Evolutionary conservation across 768 basidiomycete genomes (phyloP), one percentile per base, ranked within the genome.

Genomic region (Termitomyces sp.): DNA sequence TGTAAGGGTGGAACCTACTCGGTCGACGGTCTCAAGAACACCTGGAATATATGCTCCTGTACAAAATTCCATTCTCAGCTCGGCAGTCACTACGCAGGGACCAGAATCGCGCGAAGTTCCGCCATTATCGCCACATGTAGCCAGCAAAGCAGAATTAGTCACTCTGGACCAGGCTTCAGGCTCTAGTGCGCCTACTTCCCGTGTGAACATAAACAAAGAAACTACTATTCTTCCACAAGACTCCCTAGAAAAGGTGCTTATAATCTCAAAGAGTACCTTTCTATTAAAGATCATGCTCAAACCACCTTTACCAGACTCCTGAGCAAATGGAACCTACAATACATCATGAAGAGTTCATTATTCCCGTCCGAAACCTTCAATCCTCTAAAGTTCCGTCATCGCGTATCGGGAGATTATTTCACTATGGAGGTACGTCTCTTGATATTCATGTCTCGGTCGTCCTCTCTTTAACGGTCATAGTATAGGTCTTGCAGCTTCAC

Each of bases 321-420:
- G 47, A 43, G 12, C 14, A 55, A 51, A 33, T 4, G 18, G 47
- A 22, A 34, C 14, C 30, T 20, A 42, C 10, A 4, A 43, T 34
- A 40, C 44, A 24, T 7, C 26, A 47, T 2, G 58, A 43, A 30
- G 48, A 58, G 43, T 60, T 59, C 57, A 61, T 54, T 32, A 61
- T 56, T 7, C 64, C 71, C 6, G 57, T 65, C 3, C 81, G 84
- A 13, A 79, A 79, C 20, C 72, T 92, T 2, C 85, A 86, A 66
- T 85, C 93, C 0, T 96, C 95, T 5, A 91, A 83, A 69, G 94
- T 98, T 0, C 96, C 96, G 16, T 91, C 93, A 0, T 96, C 95
- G 0, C 82, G 88, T 12, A 78, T 98, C 9, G 95, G 93, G 4
- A 82, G 95, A 16, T 68, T 98, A 8, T 91, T 98, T 63, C 96